Base-by-base conservation (phyloP, 2,329 filamentous ascomycete genomes). In the Laburnicola sp. region DNA sequence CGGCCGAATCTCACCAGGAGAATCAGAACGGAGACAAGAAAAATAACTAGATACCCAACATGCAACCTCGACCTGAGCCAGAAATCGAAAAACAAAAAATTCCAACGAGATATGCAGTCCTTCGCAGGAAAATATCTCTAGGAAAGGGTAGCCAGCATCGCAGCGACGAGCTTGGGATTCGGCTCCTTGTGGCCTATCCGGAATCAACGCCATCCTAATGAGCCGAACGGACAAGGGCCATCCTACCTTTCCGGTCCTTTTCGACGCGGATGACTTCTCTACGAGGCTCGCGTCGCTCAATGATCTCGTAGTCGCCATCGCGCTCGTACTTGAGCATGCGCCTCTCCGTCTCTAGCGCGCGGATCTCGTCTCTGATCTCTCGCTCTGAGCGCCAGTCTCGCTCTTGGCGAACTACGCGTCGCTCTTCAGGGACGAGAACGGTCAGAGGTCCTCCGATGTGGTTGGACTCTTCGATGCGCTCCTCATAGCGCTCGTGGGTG, bases 231-330 rank as follows among this genome's bases (percentile, higher is more conserved):
- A 88, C 89, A 78, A 92, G 86, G 80, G 86, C 84, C 85, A 94
- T 86, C 88, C 87, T 94, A 95, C 92, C 91, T 91, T 89, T 94
- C 80, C 87, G 87, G 77, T 97, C 91, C 80, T 88, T 91, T 76
- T 91, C 88, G 65, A 96, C 85, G 63, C 87, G 80, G 57, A 88
- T 78, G 47, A 86, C 74, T 52, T 85, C 82, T 44, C 62, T 79
- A 65, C 62, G 76, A 45, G 58, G 71, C 50, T 58, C 85, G 72
- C 63, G 78, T 48, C 76, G 71, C 52, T 85, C 86, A 37, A 89
- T 71, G 39, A 89, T 79, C 30, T 89, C 86, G 47, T 85, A 82
- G 26, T 83, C 80, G 22, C 76, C 74, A 41, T 80, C 78, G 38
- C 82, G 78, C 68, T 86, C 84, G 16, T 83, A 75, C 50, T 80